These are phyloP conservation scores for Candida buenavistaensis DNA, from an alignment of 1,139 yeast species.

Conservation along the genomic window DNA sequence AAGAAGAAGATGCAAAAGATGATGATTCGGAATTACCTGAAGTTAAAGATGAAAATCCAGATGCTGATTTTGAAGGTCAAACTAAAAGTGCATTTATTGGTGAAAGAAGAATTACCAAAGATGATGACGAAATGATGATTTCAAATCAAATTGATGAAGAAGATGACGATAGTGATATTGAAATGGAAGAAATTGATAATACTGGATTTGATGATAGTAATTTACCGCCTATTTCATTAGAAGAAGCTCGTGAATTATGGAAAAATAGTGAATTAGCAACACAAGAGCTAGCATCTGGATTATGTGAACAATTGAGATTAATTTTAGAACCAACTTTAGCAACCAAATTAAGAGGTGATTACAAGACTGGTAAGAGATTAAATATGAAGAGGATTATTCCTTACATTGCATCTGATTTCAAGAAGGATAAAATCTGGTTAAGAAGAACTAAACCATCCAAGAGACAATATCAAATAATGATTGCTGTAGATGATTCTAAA, in stretches of 20 bases:
- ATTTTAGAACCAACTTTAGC: slow-evolving; percentile 95
- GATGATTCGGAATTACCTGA: slow-evolving; percentile 23
- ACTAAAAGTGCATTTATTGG: slow-evolving; percentile 54
- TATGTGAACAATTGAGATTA: slow-evolving; percentile 89
- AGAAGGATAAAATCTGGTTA: slow-evolving; percentile 98
- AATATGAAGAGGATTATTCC: slow-evolving; percentile 98
- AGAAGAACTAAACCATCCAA: slow-evolving; percentile 97
- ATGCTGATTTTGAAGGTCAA: slow-evolving; percentile 53
- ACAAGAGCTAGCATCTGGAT: slow-evolving; percentile 79
- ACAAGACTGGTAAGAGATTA: slow-evolving; percentile 93
- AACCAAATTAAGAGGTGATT: slow-evolving; percentile 92
- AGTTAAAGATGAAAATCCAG: slow-evolving; percentile 21
- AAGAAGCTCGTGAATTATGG: slow-evolving; percentile 80
- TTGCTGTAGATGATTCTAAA: slow-evolving; percentile 95
- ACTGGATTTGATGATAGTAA: slow-evolving; percentile 23
- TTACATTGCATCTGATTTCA: slow-evolving; percentile 95
- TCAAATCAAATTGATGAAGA: slow-evolving; percentile 21
- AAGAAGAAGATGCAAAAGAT: slow-evolving; percentile 18
- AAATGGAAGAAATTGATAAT: slow-evolving; percentile 25
- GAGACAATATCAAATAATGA: slow-evolving; percentile 96
- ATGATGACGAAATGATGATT: slow-evolving; percentile 23
- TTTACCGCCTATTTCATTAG: slow-evolving; percentile 52
- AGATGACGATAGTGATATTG: slow-evolving; percentile 11
- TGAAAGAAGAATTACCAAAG: slow-evolving; percentile 52
- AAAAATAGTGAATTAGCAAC: slow-evolving; percentile 77